phyloP scores from a whole-genome alignment of 192 early-diverging fungal species.

The Piromyces finnis region DNA sequence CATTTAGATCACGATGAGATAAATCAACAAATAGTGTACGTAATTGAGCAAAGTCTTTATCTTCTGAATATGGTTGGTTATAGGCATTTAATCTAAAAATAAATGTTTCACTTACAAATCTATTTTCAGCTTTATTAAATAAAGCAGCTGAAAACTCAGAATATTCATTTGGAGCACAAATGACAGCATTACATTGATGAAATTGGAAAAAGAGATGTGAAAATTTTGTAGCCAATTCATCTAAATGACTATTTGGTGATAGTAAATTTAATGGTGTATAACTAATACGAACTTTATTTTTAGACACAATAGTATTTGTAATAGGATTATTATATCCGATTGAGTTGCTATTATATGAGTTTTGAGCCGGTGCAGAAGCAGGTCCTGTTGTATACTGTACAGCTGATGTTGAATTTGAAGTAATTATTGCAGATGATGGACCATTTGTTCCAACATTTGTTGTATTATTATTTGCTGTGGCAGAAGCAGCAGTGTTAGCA shows the following conservation, averaged over 20 bases:
- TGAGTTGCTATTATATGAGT: neutral
- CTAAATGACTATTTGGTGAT: neutral
- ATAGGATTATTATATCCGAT: neutral
- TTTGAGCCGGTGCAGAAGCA: neutral
- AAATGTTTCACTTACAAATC: slow-evolving; percentile 40
- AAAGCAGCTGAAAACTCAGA: slow-evolving; percentile 40
- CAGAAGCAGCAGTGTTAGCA: neutral
- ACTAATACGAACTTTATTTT: neutral
- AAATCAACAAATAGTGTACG: slow-evolving; percentile 41
- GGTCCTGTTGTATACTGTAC: neutral
- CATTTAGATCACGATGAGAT: slow-evolving; percentile 21
- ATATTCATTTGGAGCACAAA: slow-evolving; percentile 38
- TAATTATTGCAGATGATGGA: neutral
- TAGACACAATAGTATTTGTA: neutral
- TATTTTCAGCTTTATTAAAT: slow-evolving; percentile 20
- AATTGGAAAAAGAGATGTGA: slow-evolving; percentile 40
- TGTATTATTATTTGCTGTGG: neutral
- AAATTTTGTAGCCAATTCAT: slow-evolving; percentile 7
- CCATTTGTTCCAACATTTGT: neutral
- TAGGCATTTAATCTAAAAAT: slow-evolving; percentile 27
- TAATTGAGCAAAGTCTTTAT: slow-evolving; percentile 13
- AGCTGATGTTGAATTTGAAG: neutral
- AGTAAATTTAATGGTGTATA: neutral
- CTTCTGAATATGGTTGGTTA: slow-evolving; percentile 9
- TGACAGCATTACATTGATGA: slow-evolving; percentile 24